phyloP scores from a whole-genome alignment of 176 grass and related monocot species.

The Cenchrus americanus region DNA sequence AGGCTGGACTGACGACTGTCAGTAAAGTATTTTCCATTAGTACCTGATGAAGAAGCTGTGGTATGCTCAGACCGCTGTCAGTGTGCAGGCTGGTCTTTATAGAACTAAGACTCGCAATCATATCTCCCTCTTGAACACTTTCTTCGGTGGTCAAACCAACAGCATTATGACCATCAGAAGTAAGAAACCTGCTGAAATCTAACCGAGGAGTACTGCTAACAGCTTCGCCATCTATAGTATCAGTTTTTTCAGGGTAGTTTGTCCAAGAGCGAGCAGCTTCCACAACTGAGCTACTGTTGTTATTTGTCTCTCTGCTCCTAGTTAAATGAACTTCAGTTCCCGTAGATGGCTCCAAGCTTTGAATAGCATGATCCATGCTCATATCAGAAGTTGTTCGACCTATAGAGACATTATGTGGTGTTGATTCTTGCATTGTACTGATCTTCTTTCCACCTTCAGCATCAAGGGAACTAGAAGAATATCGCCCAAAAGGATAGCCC shows the following conservation, averaged over 20 bases:
- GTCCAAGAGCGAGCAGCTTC: slow-evolving; percentile 65
- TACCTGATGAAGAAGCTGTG: slow-evolving; percentile 94
- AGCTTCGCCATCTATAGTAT: slow-evolving; percentile 70
- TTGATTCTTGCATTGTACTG: slow-evolving; percentile 62
- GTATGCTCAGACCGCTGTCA: slow-evolving; percentile 74
- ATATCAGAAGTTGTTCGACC: slow-evolving; percentile 57
- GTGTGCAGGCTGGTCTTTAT: slow-evolving; percentile 57
- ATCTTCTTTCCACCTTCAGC: slow-evolving; percentile 54
- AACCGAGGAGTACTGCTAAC: slow-evolving; percentile 68
- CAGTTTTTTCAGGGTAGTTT: slow-evolving; percentile 77
- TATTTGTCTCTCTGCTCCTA: slow-evolving; percentile 59
- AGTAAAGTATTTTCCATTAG: slow-evolving; percentile 18
- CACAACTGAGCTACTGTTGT: slow-evolving; percentile 37
- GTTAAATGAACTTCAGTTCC: slow-evolving; percentile 46
- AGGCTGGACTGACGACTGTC: slow-evolving; percentile 2
- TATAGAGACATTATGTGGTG: slow-evolving; percentile 42
- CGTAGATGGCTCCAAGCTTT: slow-evolving; percentile 43
- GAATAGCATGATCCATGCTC: slow-evolving; percentile 49
- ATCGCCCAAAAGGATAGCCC: slow-evolving; percentile 71
- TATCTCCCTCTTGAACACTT: slow-evolving; percentile 55
- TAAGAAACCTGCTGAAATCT: slow-evolving; percentile 55
- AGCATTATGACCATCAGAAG: slow-evolving; percentile 65
- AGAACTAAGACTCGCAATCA: slow-evolving; percentile 54
- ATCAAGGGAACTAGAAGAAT: slow-evolving; percentile 82
- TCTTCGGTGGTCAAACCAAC: slow-evolving; percentile 52